These are phyloP conservation scores for Diaporthe caulivora DNA, from an alignment of 2,329 filamentous ascomycete genomes.

Conservation along the genomic window DNA sequence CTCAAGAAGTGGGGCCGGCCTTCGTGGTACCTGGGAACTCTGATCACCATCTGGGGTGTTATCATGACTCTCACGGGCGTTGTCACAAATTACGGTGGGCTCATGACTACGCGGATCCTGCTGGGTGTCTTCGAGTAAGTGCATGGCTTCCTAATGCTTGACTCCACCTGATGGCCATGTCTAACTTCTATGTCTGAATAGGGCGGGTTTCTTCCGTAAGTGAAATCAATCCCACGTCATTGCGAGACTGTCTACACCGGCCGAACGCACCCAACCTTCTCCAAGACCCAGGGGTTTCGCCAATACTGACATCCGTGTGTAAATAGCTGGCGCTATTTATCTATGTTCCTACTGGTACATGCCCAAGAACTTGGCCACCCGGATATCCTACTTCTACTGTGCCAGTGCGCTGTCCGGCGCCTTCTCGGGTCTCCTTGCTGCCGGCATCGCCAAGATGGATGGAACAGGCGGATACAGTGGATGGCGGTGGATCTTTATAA, in stretches of 20 bases:
- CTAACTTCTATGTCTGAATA: background rate
- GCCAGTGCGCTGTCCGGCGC: slow-evolving; percentile 75
- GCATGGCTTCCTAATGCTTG: background rate
- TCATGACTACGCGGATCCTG: slow-evolving; percentile 50
- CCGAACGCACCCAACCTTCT: background rate
- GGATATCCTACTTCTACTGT: slow-evolving; percentile 69
- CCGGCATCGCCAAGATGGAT: slow-evolving; percentile 60
- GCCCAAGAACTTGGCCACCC: slow-evolving; percentile 72
- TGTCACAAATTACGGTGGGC: slow-evolving; percentile 18
- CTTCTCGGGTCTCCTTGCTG: slow-evolving; percentile 63
- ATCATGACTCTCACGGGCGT: slow-evolving; percentile 4
- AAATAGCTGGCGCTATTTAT: slow-evolving; percentile 60
- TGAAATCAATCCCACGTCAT: background rate
- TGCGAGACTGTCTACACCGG: too few species aligned
- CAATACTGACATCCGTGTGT: slow-evolving; percentile 64
- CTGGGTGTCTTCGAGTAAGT: slow-evolving; percentile 45
- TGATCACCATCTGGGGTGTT: slow-evolving; percentile 63
- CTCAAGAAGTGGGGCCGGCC: slow-evolving; percentile 69
- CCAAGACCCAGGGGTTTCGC: slow-evolving; percentile 58
- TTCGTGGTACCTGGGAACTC: slow-evolving; percentile 71
- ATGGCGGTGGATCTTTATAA: slow-evolving; percentile 59
- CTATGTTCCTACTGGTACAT: slow-evolving; percentile 77
- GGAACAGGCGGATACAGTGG: slow-evolving; percentile 47
- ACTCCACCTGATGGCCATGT: too few species aligned
- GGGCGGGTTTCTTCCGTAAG: slow-evolving; percentile 25